Base-by-base conservation (phyloP, 331 rosid species). In the Saraca asoca region DNA sequence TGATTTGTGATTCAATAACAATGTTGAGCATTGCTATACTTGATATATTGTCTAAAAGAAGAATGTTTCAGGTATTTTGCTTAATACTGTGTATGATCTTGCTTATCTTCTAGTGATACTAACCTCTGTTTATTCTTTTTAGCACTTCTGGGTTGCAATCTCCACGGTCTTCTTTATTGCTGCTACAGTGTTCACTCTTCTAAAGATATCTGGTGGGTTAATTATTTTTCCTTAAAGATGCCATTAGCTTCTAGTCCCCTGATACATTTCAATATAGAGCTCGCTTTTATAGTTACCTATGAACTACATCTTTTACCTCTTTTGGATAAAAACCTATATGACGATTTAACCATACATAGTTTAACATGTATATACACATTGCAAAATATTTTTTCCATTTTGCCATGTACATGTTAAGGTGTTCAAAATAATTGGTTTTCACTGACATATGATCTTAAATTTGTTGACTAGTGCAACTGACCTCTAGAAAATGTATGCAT, bases 131-230 rank as follows among this genome's bases (percentile, higher is more conserved):
- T 74, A 48, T 82, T 74, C 45, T 73, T 76, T 82, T 67, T 73
- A 93, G 98, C 98, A 93, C 83, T 93, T 93, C 89, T 93, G 98
- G 98, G 90, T 93, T 63, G 85, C 98, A 39, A 93, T 93, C 67
- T 84, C 98, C 78, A 93, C 89, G 98, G 96, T 93, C 79, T 90
- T 93, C 91, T 80, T 89, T 66, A 68, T 84, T 63, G 98, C 98
- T 43, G 98, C 96, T 15, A 87, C 98, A 51, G 45, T 80, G 19
- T 93, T 93, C 82, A 85, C 96, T 64, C 88, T 93, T 68, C 88
- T 93, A 18, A 93, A 93, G 88, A 80, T 93, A 72, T 79, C 86
- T 9, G 98, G 98, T 93, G 74, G 75, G 94, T 71, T 54, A 24
- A 64, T 55, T 61, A 64, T 58, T 45, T 72, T 51, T 35, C 19